Evolutionary conservation across 192 early-diverging fungal genomes (phyloP).

Genomic region (Haplosporangium gracile): DNA sequence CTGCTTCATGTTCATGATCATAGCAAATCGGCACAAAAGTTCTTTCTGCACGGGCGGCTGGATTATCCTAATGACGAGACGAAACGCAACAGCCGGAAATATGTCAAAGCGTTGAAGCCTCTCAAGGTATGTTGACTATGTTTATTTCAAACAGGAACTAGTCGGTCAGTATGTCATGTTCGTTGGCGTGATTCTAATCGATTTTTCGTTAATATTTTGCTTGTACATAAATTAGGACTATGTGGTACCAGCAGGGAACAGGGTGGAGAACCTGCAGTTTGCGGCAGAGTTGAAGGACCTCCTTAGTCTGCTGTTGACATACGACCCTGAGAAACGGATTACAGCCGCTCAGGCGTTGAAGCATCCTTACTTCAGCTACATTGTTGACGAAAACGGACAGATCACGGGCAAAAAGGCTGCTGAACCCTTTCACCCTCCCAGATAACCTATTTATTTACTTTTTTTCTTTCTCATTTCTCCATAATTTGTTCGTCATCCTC

Average conservation of each 20-base stretch:
- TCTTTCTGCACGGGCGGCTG: constrained; percentile 63
- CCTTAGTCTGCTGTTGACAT: constrained; percentile 77
- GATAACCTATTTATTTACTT: background rate
- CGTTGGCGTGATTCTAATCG: background rate
- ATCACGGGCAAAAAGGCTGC: constrained; percentile 15
- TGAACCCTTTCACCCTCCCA: background rate
- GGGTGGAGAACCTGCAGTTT: constrained; percentile 61
- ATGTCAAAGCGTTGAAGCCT: constrained; percentile 69
- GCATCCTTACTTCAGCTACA: constrained; percentile 87
- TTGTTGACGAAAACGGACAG: constrained; percentile 60
- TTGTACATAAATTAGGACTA: constrained; percentile 21
- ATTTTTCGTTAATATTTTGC: background rate
- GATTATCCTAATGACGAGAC: constrained; percentile 72
- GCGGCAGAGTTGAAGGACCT: constrained; percentile 75
- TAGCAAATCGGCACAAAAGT: constrained; percentile 65
- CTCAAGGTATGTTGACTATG: constrained; percentile 59
- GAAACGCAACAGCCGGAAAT: constrained; percentile 66
- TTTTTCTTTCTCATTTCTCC: background rate
- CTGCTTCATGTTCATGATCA: background rate
- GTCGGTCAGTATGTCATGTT: background rate
- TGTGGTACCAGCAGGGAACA: constrained; percentile 54
- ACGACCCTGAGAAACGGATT: constrained; percentile 86
- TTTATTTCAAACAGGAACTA: background rate
- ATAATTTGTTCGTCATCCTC: background rate
- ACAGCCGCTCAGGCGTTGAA: constrained; percentile 87